phyloP scores from a whole-genome alignment of 768 basidiomycete species.

The Boletus patriciae region DNA sequence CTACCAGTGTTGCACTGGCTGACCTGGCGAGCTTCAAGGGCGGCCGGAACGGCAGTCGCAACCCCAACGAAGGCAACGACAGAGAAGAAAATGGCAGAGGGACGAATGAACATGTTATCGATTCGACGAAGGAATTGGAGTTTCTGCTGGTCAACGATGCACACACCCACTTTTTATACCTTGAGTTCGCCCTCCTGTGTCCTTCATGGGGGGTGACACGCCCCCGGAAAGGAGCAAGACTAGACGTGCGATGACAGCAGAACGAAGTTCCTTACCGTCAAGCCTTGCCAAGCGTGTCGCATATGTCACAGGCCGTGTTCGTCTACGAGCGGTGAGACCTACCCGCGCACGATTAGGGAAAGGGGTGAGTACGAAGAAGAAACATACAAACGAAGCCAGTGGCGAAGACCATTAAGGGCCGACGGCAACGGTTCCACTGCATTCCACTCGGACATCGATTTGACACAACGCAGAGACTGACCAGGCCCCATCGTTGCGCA shows the following conservation, averaged over 20 bases:
- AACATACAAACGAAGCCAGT: neutral
- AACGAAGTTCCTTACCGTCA: neutral
- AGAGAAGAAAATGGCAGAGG: neutral
- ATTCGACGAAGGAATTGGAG: neutral
- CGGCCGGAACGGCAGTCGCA: neutral
- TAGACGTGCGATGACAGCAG: neutral
- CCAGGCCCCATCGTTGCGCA: too few species aligned
- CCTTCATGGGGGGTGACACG: too few species aligned
- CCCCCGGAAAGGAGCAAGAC: neutral
- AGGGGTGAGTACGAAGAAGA: neutral
- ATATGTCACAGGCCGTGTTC: too few species aligned
- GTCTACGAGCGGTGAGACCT: neutral
- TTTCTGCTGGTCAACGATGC: neutral
- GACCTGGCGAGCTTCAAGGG: neutral
- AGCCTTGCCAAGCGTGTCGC: neutral
- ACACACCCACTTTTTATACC: neutral
- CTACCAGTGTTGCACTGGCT: slow-evolving; percentile 41
- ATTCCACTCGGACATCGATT: neutral
- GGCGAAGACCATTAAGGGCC: neutral
- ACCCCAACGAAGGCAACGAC: neutral
- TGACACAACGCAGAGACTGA: too few species aligned
- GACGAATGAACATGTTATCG: neutral
- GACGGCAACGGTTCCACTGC: neutral
- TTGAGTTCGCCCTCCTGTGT: neutral
- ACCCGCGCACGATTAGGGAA: neutral